phyloP scores from a whole-genome alignment of 768 basidiomycete species.

The Leccinum rimulosum region DNA sequence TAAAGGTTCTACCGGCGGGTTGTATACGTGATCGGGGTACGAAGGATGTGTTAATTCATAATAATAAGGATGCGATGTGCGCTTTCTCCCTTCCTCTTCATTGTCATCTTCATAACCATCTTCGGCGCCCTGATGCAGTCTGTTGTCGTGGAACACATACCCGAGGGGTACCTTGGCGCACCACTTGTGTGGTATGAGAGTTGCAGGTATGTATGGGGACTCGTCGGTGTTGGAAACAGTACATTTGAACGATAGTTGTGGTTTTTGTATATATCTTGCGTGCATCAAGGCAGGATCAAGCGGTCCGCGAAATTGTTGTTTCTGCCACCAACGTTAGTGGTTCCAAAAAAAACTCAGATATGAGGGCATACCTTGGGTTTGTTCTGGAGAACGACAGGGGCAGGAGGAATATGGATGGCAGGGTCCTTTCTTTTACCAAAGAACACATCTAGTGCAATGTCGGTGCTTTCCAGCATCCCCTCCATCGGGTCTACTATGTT shows the following conservation, averaged over 20 bases:
- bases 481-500: constrained; percentile 85
- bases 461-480: constrained; percentile 78
- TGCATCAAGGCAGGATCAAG: constrained; percentile 67
- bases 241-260: constrained; percentile 71
- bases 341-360: background rate
- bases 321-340: constrained; percentile 28
- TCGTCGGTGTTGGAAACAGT: constrained; percentile 55
- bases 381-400: constrained; percentile 10
- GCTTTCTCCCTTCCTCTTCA: constrained; percentile 23
- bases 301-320: constrained; percentile 39
- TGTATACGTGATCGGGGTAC: constrained; percentile 71
- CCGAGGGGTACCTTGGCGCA: constrained; percentile 85
- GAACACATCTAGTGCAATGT: constrained; percentile 78
- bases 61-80: constrained; percentile 71
- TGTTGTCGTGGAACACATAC: constrained; percentile 42
- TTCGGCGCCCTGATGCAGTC: constrained; percentile 20
- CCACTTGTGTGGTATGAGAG: constrained; percentile 65
- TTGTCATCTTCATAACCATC: constrained; percentile 13
- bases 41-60: constrained; percentile 77
- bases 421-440: constrained; percentile 68
- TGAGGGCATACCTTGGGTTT: constrained; percentile 33
- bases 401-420: constrained; percentile 56
- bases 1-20: constrained; percentile 44
- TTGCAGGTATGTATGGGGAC: constrained; percentile 61
- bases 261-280: constrained; percentile 73